Base-by-base conservation (phyloP, 805 yeast genomes). In the Kodamaea sagamina region DNA sequence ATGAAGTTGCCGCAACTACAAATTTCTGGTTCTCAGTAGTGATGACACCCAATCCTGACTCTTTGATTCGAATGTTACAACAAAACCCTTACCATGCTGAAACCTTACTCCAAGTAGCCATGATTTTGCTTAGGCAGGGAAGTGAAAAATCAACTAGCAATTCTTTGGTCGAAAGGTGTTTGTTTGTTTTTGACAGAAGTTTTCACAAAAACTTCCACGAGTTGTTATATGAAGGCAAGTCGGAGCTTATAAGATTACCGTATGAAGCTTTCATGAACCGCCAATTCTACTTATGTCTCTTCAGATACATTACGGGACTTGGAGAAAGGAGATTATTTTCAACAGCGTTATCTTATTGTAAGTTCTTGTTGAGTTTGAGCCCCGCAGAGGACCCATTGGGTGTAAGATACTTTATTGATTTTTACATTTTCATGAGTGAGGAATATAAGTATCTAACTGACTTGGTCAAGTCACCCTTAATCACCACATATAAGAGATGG, bases 331-430 rank as follows among this genome's bases (percentile, higher is more conserved):
- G 95, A 3, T 86, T 92, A 1, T 81, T 77, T 55, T 75, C 66
- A 45, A 89, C 96, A 0, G 95, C 96, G 0, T 74, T 86, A 32
- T 78, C 80, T 32, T 89, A 83, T 68, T 78, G 86, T 53, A 88
- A 86, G 58, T 68, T 83, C 4, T 67, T 89, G 38, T 68, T 86
- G 48, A 78, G 89, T 2, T 65, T 89, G 22, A 71, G 79, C 26
- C 96, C 95, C 1, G 74, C 81, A 2, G 86, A 84, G 44, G 96
- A 89, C 66, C 96, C 96, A 1, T 67, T 83, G 41, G 96, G 96
- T 16, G 89, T 84, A 9, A 74, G 95, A 49, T 83, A 84, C 55
- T 86, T 88, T 59, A 81, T 89, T 51, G 96, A 89, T 58, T 82
- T 77, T 55, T 89, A 86, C 56, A 82, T 92, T 3, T 65, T 86